Base-by-base conservation (phyloP, 352 stramenopile species). In the Phytopythium ostracodes region DNA sequence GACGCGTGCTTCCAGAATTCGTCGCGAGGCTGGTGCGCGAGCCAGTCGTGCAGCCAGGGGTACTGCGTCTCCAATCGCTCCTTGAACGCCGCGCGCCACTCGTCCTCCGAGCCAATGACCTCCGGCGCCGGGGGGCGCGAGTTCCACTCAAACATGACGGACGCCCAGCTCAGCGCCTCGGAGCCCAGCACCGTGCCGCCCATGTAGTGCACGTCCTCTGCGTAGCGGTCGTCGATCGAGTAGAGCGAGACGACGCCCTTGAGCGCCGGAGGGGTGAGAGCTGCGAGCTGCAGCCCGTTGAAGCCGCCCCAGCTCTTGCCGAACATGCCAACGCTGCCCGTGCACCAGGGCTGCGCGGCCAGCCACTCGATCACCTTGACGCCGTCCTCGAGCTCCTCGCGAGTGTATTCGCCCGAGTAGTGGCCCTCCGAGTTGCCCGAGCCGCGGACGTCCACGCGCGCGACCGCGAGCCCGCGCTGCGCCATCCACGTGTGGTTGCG, bases 251-350 rank as follows among this genome's bases (percentile, higher is more conserved):
- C 66, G 42, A 84, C 70, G 0, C 75, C 72, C 17, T 67, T 68
- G 54, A 81, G 73, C 50, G 73, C 73, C 9, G 73, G 65, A 2
- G 73, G 73, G 2, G 56, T 57, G 60, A 79, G 70, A n/a, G 68
- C 68, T 1, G 73, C 75, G 62, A 84, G 60, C 62, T 84, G 75
- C 31, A 84, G 59, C 0, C 75, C 75, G 33, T 84, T 84, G 56
- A 84, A 81, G 18, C 75, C 75, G 36, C 75, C 75, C 75, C 75
- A 84, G 49, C 75, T 84, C 56, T 84, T 84, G 54, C 75, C 75
- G 46, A 84, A 81, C 42, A 84, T 42, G 12, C 75, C 75, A 38
- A 79, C 62, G 33, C 62, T 65, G 52, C 75, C 75, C 0, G 70
- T 72, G 61, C 75, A 72, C 75, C 75, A 84, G n/a, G 64, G 54